A percentile compares a stretch with the other conserved stretches of the same genome.
Evolutionary conservation across 805 yeast genomes (phyloP).

Genomic region (Komagataella pastoris): DNA sequence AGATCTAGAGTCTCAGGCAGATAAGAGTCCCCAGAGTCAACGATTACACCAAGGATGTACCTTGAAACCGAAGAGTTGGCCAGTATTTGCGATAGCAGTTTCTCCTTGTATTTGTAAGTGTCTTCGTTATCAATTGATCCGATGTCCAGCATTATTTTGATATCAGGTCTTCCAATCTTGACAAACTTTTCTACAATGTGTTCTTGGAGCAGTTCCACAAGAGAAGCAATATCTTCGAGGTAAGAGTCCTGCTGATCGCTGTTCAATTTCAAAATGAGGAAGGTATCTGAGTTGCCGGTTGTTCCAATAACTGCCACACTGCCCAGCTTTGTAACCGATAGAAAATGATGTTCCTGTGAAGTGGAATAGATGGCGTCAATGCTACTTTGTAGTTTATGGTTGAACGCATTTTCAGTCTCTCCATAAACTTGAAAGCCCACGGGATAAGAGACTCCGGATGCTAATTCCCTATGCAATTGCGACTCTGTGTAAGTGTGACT

Average conservation of each 20-base stretch:
- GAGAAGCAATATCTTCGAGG: no score
- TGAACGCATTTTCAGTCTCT: conserved; percentile 1
- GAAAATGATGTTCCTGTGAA: conserved; percentile 29
- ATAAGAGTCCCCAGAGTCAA: conserved; percentile 21
- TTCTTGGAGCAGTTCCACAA: neutral
- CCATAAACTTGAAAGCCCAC: conserved; percentile 25
- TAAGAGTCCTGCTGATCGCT: neutral
- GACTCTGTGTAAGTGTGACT: conserved; percentile 30
- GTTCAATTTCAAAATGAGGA: conserved; percentile 22
- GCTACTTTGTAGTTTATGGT: conserved; percentile 19
- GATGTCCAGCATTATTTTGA: conserved; percentile 15
- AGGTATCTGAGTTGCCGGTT: conserved; percentile 35
- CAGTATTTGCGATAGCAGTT: conserved; percentile 6
- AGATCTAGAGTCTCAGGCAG: neutral
- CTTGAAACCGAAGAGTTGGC: conserved; percentile 8
- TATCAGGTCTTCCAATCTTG: conserved; percentile 4
- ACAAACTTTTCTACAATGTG: conserved; percentile 1
- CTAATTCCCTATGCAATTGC: conserved; percentile 35
- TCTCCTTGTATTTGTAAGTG: conserved; percentile 3
- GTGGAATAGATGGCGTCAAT: conserved; percentile 33
- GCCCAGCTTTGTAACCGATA: conserved; percentile 33
- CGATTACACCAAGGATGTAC: conserved; percentile 21
- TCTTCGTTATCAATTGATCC: conserved; percentile 5
- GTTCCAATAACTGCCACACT: conserved; percentile 36
- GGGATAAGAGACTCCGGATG: conserved; percentile 36